Evolutionary conservation across 2,329 filamentous ascomycete species (phyloP).

Genomic region (Phaeosphaeriaceae sp.): DNA sequence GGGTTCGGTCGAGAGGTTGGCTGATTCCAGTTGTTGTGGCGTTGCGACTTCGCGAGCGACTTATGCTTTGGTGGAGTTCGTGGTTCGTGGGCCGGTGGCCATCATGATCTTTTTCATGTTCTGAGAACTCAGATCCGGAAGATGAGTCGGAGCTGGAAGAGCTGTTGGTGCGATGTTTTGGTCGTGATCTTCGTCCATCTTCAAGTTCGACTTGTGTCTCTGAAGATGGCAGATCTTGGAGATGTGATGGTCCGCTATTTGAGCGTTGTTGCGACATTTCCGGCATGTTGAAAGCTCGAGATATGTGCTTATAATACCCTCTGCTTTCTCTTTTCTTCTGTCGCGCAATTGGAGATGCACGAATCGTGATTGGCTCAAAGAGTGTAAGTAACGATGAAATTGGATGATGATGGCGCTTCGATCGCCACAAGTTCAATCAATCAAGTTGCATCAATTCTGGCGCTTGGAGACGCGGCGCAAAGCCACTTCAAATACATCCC

Average conservation of each 20-base stretch:
- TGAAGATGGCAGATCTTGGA: not conserved
- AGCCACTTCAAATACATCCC: not conserved
- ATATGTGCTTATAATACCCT: not conserved
- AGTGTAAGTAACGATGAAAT: not conserved
- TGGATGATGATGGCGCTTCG: not conserved
- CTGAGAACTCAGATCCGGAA: conserved; percentile 13
- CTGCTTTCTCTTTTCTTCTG: not conserved
- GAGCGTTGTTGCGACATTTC: not conserved
- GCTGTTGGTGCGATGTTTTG: conserved; percentile 14
- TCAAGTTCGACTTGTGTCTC: conserved; percentile 14
- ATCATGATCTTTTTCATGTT: conserved; percentile 26
- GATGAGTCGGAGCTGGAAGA: conserved; percentile 15
- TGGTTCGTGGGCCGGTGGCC: conserved; percentile 32
- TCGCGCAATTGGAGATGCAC: not conserved
- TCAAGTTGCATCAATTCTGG: not conserved
- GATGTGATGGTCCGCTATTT: not conserved
- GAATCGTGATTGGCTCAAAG: not conserved
- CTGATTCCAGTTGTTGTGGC: conserved; percentile 22
- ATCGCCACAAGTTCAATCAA: not conserved
- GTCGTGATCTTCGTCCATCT: conserved; percentile 13
- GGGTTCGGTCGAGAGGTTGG: conserved; percentile 19
- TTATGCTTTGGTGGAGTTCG: conserved; percentile 31
- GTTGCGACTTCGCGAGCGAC: conserved; percentile 27
- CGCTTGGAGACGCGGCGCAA: not conserved
- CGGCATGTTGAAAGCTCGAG: not conserved